A percentile compares a stretch with the other conserved stretches of the same genome.
Conservation (phyloP, 495 filamentous ascomycete genomes). For the Parachaetomium inaequale region DNA sequence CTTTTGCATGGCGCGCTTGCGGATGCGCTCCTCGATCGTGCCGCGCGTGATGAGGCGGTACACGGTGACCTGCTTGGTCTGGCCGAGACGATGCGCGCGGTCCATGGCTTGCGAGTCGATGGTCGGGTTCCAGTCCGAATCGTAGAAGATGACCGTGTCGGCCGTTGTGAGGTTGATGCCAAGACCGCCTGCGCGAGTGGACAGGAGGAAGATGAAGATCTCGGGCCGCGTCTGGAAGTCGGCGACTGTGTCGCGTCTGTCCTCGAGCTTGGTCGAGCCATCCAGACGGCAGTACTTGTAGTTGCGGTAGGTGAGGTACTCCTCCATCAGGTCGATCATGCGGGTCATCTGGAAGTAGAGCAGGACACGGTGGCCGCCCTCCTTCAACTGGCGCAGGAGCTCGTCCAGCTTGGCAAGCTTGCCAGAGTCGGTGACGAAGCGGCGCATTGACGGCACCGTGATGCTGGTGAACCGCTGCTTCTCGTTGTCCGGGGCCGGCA, state of each 20-base stretch:
- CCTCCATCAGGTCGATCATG: slow-evolving; percentile 99
- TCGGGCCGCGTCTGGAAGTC: slow-evolving; percentile 92
- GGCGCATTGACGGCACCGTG: slow-evolving; percentile 93
- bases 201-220: slow-evolving; percentile 94
- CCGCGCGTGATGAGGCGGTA: slow-evolving; percentile 96
- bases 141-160: slow-evolving; percentile 97
- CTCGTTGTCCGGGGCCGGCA: slow-evolving; percentile 72
- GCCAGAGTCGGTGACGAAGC: slow-evolving; percentile 96
- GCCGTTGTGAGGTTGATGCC: slow-evolving; percentile 96
- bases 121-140: slow-evolving; percentile 98
- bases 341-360: slow-evolving; percentile 99
- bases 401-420: slow-evolving; percentile 91
- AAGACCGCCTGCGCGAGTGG: slow-evolving; percentile 92
- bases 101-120: slow-evolving; percentile 99
- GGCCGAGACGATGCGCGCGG: slow-evolving; percentile 93
- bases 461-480: slow-evolving; percentile 86
- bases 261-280: slow-evolving; percentile 96
- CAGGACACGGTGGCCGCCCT: slow-evolving; percentile 87
- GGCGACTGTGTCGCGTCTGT: slow-evolving; percentile 91
- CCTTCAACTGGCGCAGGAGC: slow-evolving; percentile 82
- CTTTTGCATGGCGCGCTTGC: slow-evolving; percentile 95
- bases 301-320: slow-evolving; percentile 97
- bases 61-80: slow-evolving; percentile 93
- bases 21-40: slow-evolving; percentile 97
- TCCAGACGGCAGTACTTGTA: slow-evolving; percentile 98